Base-by-base conservation (phyloP, 345 rosid genomes). In the Alliaria petiolata region DNA sequence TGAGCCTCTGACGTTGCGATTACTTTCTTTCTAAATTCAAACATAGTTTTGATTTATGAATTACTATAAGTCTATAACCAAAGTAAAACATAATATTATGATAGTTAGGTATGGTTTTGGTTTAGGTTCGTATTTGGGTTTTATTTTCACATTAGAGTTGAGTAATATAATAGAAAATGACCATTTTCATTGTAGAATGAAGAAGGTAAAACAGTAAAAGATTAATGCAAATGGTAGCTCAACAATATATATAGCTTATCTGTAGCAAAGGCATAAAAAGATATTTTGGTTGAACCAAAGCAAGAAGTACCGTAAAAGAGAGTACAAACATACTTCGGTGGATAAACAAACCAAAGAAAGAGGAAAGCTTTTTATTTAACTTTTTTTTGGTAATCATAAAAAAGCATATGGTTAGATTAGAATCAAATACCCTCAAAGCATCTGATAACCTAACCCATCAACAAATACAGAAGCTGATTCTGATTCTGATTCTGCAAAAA, bases 391-490 rank as follows among this genome's bases (percentile, higher is more conserved):
- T 39, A 30, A 40, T n/a, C 13, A 22, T 22, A 71, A 71, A 50
- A 61, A 28, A 43, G 35, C 14, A 14, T 39, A n/a, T 58, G 75
- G 63, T 63, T 45, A 54, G 51, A 65, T 73, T 4, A 65, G 66
- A 73, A 73, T 72, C 51, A 72, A 10, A 69, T 34, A 47, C 46
- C 7, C 25, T 1, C 30, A 69, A 58, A 56, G 39, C 42, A 73
- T 73, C 38, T 55, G 71, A 28, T 73, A 55, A 73, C 71, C 60
- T 45, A 73, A 65, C 43, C 65, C 51, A 73, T 65, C 77, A 56
- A 73, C 42, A 36, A 47, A 35, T 64, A 52, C 15, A 73, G 43
- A 17, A 55, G 71, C 59, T 65, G 50, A 55, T 53, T 72, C 62
- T n/a, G 8, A 17, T 28, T 1, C 26, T 52, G 22, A 13, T 61